Evolutionary conservation across 208 protist species (phyloP), one percentile per base, ranked within the genome.

Genomic region (Leishmania gerbilli): DNA sequence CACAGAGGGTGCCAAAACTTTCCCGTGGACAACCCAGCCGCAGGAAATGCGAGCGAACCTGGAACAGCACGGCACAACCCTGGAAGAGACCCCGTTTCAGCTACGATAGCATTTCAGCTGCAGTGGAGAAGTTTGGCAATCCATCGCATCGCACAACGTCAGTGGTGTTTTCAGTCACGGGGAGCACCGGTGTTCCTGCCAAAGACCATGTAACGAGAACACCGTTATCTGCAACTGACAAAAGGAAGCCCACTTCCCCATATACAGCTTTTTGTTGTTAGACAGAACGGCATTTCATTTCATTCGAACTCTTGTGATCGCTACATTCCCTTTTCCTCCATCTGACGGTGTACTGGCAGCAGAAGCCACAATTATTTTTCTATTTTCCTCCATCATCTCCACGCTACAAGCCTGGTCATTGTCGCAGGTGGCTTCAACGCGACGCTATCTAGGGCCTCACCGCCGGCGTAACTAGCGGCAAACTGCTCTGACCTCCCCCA

Each of bases 61-160:
- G 9, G 58, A 80, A 45, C 64, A 76, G 47, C 68, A 84, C 27
- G 40, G 81, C 9, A 21, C 58, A 2, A 9, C 24, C 3, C 31
- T 88, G 2, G n/a, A 76, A 45, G 51, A 49, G 19, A 24, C 77
- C 21, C 81, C 83, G 65, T 9, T 85, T 19, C 64, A 34, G 21
- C 62, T 79, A 53, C 77, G 82, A 7, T 76, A 83, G 2, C 42
- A 37, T 83, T 1, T 24, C 64, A 31, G 67, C 67, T 13, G 74
- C 62, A 27, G 81, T 77, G 24, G 24, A 55, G n/a, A 21, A 68
- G 21, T 31, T 82, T 47, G 74, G 45, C n/a, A 34, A 69, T 27
- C 60, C 42, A 34, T 62, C 40, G 55, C 37, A 53, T 65, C 76
- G 71, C 9, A 21, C 42, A 5, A 34, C 24, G 4, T 69, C 64